phyloP scores from a whole-genome alignment of 768 basidiomycete species.

The Termitomyces sp. region DNA sequence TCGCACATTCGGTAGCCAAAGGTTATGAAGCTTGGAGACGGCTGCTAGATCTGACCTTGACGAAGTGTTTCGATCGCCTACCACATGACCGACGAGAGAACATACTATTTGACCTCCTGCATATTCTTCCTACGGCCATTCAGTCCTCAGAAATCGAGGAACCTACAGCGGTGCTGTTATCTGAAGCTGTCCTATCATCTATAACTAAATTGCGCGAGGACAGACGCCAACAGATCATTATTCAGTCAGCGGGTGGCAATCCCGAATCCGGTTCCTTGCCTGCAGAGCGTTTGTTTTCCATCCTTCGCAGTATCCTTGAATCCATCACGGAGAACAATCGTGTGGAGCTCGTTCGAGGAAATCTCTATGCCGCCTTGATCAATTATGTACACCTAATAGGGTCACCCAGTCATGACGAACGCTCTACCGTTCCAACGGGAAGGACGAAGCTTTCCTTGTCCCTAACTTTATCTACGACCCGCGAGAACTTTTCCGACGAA shows the following conservation, averaged over 20 bases:
- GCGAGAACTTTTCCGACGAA: slow-evolving; percentile 37
- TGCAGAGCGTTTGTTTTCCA: slow-evolving; percentile 70
- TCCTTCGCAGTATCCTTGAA: slow-evolving; percentile 72
- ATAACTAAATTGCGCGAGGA: slow-evolving; percentile 90
- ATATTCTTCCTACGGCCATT: slow-evolving; percentile 71
- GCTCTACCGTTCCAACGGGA: background rate
- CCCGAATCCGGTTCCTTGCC: slow-evolving; percentile 68
- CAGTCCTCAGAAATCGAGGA: slow-evolving; percentile 63
- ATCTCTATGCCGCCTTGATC: slow-evolving; percentile 88
- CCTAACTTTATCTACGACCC: slow-evolving; percentile 34
- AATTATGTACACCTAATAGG: slow-evolving; percentile 84
- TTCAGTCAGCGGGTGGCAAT: slow-evolving; percentile 64
- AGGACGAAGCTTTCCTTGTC: slow-evolving; percentile 20
- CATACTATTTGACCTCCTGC: slow-evolving; percentile 87
- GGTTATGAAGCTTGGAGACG: slow-evolving; percentile 85
- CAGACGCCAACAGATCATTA: slow-evolving; percentile 60
- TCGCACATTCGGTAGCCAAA: slow-evolving; percentile 62
- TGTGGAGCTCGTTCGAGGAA: slow-evolving; percentile 85
- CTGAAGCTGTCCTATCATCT: slow-evolving; percentile 75
- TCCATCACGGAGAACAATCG: slow-evolving; percentile 74
- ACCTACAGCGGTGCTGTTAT: slow-evolving; percentile 75
- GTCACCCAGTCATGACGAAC: slow-evolving; percentile 23
- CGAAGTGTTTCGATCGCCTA: slow-evolving; percentile 81
- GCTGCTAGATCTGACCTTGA: slow-evolving; percentile 78
- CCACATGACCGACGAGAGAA: slow-evolving; percentile 82